These are phyloP conservation scores for Pestalotiopsis sp. DNA, from an alignment of 2,329 filamentous ascomycete genomes.

Conservation along the genomic window DNA sequence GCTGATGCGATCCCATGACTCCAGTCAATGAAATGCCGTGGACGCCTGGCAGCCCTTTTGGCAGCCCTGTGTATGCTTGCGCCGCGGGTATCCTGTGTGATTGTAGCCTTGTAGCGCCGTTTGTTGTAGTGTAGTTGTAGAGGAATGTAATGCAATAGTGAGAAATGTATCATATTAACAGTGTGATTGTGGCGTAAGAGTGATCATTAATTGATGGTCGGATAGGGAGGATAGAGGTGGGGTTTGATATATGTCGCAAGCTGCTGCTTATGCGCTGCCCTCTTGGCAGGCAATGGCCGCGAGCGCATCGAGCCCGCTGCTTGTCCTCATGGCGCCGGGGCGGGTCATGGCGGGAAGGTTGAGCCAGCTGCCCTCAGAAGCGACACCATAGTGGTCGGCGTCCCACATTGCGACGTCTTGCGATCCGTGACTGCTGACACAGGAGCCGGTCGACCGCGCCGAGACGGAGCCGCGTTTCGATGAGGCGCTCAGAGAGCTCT, in stretches of 20 bases:
- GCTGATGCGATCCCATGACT: background rate
- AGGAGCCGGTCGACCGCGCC: constrained; percentile 34
- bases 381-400: constrained; percentile 41
- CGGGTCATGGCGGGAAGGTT: constrained; percentile 48
- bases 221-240: background rate
- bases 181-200: background rate
- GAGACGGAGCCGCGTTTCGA: constrained; percentile 33
- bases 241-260: background rate
- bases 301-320: constrained; percentile 56
- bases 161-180: background rate
- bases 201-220: background rate
- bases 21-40: constrained; percentile 4
- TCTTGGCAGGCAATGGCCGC: constrained; percentile 58
- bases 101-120: background rate
- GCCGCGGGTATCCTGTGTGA: background rate
- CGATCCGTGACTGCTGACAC: constrained; percentile 29
- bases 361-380: constrained; percentile 43
- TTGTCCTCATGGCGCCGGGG: constrained; percentile 47
- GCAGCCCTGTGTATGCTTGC: background rate
- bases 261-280: constrained; percentile 22
- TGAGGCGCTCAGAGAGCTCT: constrained; percentile 26
- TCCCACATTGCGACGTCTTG: constrained; percentile 43
- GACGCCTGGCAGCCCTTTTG: background rate
- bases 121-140: background rate
- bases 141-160: background rate